These are phyloP conservation scores for Peronospora belbahrii DNA, from an alignment of 352 stramenopile genomes.

Conservation along the genomic window DNA sequence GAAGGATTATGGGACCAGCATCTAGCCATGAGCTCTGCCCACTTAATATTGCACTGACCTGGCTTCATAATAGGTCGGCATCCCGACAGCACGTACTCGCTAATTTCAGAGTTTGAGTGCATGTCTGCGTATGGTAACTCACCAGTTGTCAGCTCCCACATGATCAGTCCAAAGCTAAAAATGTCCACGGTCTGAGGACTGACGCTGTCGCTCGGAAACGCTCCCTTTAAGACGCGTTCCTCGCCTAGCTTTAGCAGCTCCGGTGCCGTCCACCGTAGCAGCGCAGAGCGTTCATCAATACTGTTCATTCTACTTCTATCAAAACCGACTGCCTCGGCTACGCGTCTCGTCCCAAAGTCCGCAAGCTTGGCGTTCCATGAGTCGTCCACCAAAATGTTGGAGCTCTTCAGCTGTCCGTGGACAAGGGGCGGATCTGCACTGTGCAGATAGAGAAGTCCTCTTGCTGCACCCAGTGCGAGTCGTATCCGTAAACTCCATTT, in stretches of 20 bases:
- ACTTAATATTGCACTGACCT: conserved; percentile 73
- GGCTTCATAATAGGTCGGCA: conserved; percentile 70
- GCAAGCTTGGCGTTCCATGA: conserved; percentile 86
- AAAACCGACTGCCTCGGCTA: conserved; percentile 73
- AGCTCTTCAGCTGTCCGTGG: conserved; percentile 82
- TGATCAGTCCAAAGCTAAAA: conserved; percentile 83
- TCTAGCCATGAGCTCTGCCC: conserved; percentile 74
- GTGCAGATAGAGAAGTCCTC: conserved; percentile 78
- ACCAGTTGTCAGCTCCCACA: conserved; percentile 84
- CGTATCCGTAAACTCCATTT: conserved; percentile 79
- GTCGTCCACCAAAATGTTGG: conserved; percentile 85
- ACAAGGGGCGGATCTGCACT: conserved; percentile 78
- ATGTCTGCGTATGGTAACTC: conserved; percentile 69
- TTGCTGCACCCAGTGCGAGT: conserved; percentile 68
- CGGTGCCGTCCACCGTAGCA: conserved; percentile 71
- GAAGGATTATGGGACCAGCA: conserved; percentile 79
- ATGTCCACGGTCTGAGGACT: conserved; percentile 78
- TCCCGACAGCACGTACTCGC: conserved; percentile 65
- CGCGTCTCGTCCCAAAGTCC: conserved; percentile 76
- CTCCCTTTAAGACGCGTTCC: conserved; percentile 57
- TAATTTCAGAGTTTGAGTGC: conserved; percentile 63
- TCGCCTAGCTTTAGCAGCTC: conserved; percentile 76
- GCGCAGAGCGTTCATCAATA: conserved; percentile 44
- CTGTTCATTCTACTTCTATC: conserved; percentile 51
- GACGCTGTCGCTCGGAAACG: conserved; percentile 35